Evolutionary conservation across 2,329 filamentous ascomycete genomes (phyloP).

Genomic region (Diplocarpon mali): DNA sequence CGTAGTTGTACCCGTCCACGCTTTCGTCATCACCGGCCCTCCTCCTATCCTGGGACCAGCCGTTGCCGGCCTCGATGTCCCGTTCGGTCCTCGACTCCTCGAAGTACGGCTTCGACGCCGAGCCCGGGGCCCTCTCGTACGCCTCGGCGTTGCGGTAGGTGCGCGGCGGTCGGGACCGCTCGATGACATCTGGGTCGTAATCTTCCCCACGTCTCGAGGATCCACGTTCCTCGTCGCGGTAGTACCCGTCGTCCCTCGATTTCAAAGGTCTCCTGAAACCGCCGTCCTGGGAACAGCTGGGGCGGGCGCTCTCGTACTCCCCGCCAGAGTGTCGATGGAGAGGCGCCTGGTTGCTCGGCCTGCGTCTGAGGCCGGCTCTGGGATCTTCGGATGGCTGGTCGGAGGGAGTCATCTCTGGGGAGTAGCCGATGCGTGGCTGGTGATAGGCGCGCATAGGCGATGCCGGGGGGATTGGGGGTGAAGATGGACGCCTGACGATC

Average conservation of each 20-base stretch:
- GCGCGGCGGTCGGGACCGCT: slow-evolving; percentile 21
- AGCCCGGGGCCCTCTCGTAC: slow-evolving; percentile 11
- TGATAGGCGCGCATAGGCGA: slow-evolving; percentile 13
- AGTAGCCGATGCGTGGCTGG: slow-evolving; percentile 9
- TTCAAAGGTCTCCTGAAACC: slow-evolving; percentile 10
- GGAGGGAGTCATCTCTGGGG: slow-evolving; percentile 15
- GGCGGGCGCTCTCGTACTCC: slow-evolving; percentile 13
- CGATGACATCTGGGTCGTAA: slow-evolving; percentile 18
- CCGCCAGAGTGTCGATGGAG: slow-evolving; percentile 11
- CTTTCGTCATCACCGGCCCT: slow-evolving; percentile 14
- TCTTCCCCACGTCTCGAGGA: slow-evolving; percentile 8
- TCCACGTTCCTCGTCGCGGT: slow-evolving; percentile 9
- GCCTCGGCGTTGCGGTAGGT: slow-evolving; percentile 18
- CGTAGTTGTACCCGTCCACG: slow-evolving; percentile 23
- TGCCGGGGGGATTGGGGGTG: slow-evolving; percentile 4
- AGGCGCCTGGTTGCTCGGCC: slow-evolving; percentile 12
- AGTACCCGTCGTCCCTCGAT: slow-evolving; percentile 15
- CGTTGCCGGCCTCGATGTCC: slow-evolving; percentile 15
- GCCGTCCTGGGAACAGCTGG: slow-evolving; percentile 7
- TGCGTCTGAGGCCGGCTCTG: slow-evolving; percentile 14
- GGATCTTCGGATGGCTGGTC: slow-evolving; percentile 8
- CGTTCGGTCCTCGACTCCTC: slow-evolving; percentile 17
- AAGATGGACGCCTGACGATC: slow-evolving; percentile 13
- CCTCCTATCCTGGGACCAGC: slow-evolving; percentile 9
- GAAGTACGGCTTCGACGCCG: slow-evolving; percentile 19